Percentiles rank a stretch among this genome's conserved stretches.
Evolutionary conservation across 768 basidiomycete genomes (phyloP).

Genomic region (Tephrocybe sp.): DNA sequence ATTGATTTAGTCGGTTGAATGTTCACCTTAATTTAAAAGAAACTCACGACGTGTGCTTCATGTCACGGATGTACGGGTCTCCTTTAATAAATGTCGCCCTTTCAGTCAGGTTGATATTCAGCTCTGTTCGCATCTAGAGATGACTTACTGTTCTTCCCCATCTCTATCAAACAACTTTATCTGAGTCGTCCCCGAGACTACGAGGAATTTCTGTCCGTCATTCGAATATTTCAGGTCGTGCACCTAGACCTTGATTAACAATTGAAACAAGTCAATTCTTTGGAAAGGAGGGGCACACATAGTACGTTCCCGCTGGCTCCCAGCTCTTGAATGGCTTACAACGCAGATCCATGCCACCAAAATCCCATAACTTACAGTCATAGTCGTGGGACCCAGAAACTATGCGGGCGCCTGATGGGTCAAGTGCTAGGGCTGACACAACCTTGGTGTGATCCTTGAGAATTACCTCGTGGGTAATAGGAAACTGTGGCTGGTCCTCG

Average conservation of each 20-base stretch:
- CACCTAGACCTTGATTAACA: slow-evolving; percentile 47
- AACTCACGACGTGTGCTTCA: slow-evolving; percentile 95
- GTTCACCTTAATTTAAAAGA: slow-evolving; percentile 8
- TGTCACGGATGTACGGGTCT: slow-evolving; percentile 96
- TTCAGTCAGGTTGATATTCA: slow-evolving; percentile 46
- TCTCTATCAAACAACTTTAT: slow-evolving; percentile 90
- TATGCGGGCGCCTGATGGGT: slow-evolving; percentile 91
- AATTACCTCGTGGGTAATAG: slow-evolving; percentile 85
- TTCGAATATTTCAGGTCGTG: slow-evolving; percentile 89
- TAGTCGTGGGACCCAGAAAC: slow-evolving; percentile 95
- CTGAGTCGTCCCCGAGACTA: slow-evolving; percentile 84
- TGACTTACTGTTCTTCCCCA: slow-evolving; percentile 85
- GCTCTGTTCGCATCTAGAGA: slow-evolving; percentile 16
- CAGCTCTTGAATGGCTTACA: slow-evolving; percentile 95
- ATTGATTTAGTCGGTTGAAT: slow-evolving; percentile 3
- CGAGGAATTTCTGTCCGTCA: slow-evolving; percentile 82
- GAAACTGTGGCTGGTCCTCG: slow-evolving; percentile 62
- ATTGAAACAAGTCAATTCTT: slow-evolving; percentile 7
- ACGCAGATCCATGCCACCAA: slow-evolving; percentile 91
- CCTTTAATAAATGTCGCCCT: slow-evolving; percentile 88
- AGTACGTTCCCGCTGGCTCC: slow-evolving; percentile 92
- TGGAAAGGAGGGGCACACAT: slow-evolving; percentile 50
- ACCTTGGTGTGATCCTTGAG: slow-evolving; percentile 97
- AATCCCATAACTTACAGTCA: slow-evolving; percentile 98
- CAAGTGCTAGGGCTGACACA: slow-evolving; percentile 86